phyloP scores from a whole-genome alignment of 108 stramenopile genomes.

The Nitzschia putrida region DNA sequence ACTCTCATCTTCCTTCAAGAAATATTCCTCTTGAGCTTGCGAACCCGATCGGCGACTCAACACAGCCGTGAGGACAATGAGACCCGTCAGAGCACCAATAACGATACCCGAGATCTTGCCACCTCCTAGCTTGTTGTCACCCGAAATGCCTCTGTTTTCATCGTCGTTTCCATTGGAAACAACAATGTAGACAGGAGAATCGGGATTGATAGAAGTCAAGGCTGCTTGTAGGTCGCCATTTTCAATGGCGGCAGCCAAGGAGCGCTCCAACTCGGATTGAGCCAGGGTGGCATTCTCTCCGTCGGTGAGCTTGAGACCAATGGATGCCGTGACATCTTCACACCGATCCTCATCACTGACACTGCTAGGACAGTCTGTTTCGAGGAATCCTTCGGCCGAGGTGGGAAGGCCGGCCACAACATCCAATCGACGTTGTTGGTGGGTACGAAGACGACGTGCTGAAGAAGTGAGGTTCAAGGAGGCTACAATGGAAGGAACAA shows the following conservation, averaged over 20 bases:
- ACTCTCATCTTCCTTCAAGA: constrained; percentile 10
- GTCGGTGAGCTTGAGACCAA: constrained; percentile 8
- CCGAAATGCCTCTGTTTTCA: background rate
- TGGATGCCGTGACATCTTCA: constrained; percentile 25
- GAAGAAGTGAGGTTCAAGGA: background rate
- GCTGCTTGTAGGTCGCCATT: constrained; percentile 26
- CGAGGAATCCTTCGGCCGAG: constrained; percentile 7
- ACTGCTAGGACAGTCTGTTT: constrained; percentile 7
- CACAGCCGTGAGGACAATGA: constrained; percentile 17
- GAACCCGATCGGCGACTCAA: constrained; percentile 8
- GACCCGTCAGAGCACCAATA: constrained; percentile 32
- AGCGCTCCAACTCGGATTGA: constrained; percentile 12
- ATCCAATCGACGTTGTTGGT: background rate
- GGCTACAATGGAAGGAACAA: constrained; percentile 26
- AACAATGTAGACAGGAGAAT: constrained; percentile 37
- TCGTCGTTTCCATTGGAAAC: background rate
- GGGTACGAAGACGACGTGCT: background rate
- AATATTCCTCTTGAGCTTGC: background rate
- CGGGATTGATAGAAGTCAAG: constrained; percentile 28
- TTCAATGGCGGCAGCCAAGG: constrained; percentile 28
- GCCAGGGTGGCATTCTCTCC: constrained; percentile 18
- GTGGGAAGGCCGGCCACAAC: constrained; percentile 20
- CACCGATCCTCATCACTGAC: constrained; percentile 16
- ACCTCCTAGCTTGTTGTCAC: background rate
- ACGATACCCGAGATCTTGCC: constrained; percentile 57